Evolutionary conservation across 495 filamentous ascomycete genomes (phyloP), one percentile per base, ranked within the genome.

Genomic region (Hyaloscypha variabilis): DNA sequence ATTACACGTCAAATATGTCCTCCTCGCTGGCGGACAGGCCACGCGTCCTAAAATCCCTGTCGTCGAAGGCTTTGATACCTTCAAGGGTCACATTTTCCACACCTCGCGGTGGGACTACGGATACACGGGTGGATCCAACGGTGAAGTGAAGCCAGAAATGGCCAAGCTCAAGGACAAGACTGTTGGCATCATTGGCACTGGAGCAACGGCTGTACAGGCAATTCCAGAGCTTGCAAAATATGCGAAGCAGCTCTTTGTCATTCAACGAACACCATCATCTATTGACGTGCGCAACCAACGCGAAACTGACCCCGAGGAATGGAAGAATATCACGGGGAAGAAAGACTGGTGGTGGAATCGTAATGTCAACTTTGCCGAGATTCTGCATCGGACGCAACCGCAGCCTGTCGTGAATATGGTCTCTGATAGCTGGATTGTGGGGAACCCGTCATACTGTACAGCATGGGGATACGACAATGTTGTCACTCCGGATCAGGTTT

Each of bases 151-250:
- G 0, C 69, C 39, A 46, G 39, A 46, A 46, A 17, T 89, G 23
- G 77, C 72, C 0, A 79, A 79, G 25, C 65, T 87, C 24, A 68
- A 79, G 50, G 80, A 74, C 49, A 86, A 86, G 70, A 68, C 75
- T 1, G 83, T 87, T 6, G 84, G 76, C 0, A 76, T 85, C 58
- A 70, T 87, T 23, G 84, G 84, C 8, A 86, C 84, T 1, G 84
- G 84, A 10, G 83, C 83, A 2, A 85, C 84, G 0, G 82, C 82
- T 3, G 75, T 86, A 17, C 83, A 87, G 67, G 76, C 75, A 0
- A 73, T 86, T 0, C 84, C 84, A 1, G 62, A 72, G n/a, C 71
- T 85, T 0, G 83, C 82, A 19, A 76, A 78, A 58, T 82, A 72
- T 46, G 80, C 79, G 0, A 79, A 84, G 63, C 76, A 86, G 52